Evolutionary conservation across 1,284 basidiomycete species (phyloP).

Genomic region (Heimioporus retisporus): DNA sequence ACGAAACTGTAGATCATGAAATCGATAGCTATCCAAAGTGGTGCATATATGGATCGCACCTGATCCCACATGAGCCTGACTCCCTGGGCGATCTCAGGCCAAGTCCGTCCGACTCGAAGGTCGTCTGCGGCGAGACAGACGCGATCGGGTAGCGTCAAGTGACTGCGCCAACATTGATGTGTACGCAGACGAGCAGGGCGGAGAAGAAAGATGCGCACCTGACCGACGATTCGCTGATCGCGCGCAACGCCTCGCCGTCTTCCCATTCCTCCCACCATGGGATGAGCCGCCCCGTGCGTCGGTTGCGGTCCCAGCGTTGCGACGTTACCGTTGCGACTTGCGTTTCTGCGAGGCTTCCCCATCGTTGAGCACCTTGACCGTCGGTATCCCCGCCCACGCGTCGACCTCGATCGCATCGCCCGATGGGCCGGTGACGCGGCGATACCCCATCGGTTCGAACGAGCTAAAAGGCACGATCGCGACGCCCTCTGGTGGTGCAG

Average conservation of each 20-base stretch:
- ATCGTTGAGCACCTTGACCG: constrained; percentile 52
- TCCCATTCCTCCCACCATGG: constrained; percentile 66
- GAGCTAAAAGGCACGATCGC: constrained; percentile 53
- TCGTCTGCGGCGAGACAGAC: constrained; percentile 54
- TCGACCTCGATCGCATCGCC: constrained; percentile 47
- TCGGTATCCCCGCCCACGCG: constrained; percentile 56
- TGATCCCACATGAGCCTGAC: constrained; percentile 58
- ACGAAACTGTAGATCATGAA: constrained; percentile 30
- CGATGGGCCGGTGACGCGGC: constrained; percentile 19
- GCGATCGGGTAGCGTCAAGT: constrained; percentile 47
- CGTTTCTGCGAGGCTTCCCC: constrained; percentile 43
- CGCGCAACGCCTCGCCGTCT: constrained; percentile 48
- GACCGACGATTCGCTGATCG: constrained; percentile 32
- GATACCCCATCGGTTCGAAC: constrained; percentile 50
- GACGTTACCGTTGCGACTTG: constrained; percentile 43
- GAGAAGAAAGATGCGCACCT: constrained; percentile 39
- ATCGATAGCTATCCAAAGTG: neutral
- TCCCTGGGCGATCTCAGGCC: constrained; percentile 47
- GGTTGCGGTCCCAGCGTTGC: constrained; percentile 32
- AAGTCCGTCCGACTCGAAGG: constrained; percentile 54
- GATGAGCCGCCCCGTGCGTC: constrained; percentile 37
- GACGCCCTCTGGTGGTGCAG: constrained; percentile 48
- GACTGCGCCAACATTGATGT: constrained; percentile 37
- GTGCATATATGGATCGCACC: constrained; percentile 37
- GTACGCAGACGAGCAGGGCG: neutral